Evolutionary conservation across 2,329 filamentous ascomycete species (phyloP).

Genomic region (Clarireedia homoeocarpa): DNA sequence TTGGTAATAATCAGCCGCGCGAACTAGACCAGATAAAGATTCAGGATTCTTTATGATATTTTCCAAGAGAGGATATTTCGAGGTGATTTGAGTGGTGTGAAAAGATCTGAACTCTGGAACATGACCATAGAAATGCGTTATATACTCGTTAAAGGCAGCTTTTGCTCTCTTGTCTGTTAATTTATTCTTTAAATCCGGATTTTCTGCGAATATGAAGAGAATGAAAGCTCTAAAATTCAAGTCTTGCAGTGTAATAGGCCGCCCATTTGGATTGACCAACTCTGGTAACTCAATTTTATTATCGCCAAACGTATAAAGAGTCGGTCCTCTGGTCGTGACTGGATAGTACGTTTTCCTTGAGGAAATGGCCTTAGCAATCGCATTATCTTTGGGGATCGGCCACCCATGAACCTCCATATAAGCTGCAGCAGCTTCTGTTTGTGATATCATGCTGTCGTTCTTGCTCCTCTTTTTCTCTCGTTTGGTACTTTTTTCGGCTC

Average conservation of each 20-base stretch:
- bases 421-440: neutral
- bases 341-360: conserved; percentile 1
- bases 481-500: neutral
- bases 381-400: conserved; percentile 5
- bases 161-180: conserved; percentile 2
- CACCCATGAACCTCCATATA: conserved; percentile 4
- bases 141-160: conserved; percentile 8
- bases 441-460: neutral
- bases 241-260: conserved; percentile 9
- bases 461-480: neutral
- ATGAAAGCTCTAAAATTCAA: conserved; percentile 5
- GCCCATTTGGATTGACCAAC: neutral
- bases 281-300: neutral
- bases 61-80: neutral
- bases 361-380: neutral
- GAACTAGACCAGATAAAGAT: neutral
- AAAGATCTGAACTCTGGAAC: neutral
- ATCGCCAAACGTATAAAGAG: neutral
- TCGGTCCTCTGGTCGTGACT: neutral
- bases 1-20: neutral
- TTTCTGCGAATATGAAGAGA: conserved; percentile 6
- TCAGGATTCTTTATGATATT: too few species aligned
- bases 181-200: neutral
- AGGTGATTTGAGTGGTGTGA: neutral
- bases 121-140: conserved; percentile 5